Evolutionary conservation across 1,284 basidiomycete species (phyloP).

Genomic region (Phylloboletellus chloephorus): DNA sequence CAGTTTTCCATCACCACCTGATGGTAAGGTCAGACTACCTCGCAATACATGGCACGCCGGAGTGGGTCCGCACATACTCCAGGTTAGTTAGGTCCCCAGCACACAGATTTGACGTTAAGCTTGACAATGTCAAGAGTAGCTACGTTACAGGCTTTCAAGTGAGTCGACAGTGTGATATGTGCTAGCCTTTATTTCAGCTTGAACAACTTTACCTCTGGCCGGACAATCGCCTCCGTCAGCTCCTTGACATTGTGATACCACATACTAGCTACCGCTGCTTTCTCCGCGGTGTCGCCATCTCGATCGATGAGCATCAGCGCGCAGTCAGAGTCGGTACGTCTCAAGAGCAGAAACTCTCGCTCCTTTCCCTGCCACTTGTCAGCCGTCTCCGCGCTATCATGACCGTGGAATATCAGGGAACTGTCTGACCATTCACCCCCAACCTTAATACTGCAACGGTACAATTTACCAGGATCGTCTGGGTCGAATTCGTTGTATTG

Average conservation of each 20-base stretch:
- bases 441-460: conserved; percentile 6
- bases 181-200: conserved; percentile 1
- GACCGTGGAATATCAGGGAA: conserved; percentile 6
- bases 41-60: no score
- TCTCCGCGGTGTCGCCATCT: conserved; percentile 2
- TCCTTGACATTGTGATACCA: background rate
- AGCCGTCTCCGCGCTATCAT: background rate
- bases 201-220: conserved; percentile 1
- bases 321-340: background rate
- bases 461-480: conserved; percentile 5
- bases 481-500: conserved; percentile 2
- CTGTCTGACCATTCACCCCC: background rate
- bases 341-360: conserved; percentile 8
- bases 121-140: no score
- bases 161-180: no score
- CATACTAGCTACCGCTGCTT: conserved; percentile 5
- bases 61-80: no score
- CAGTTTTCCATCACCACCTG: no score
- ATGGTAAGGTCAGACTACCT: no score
- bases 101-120: no score
- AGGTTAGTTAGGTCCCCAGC: no score
- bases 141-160: no score
- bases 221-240: background rate
- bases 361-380: conserved; percentile 3
- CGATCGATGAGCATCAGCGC: conserved; percentile 6